Conservation (phyloP, 176 grass and related monocot genomes). For the Oropetium thomaeum region DNA sequence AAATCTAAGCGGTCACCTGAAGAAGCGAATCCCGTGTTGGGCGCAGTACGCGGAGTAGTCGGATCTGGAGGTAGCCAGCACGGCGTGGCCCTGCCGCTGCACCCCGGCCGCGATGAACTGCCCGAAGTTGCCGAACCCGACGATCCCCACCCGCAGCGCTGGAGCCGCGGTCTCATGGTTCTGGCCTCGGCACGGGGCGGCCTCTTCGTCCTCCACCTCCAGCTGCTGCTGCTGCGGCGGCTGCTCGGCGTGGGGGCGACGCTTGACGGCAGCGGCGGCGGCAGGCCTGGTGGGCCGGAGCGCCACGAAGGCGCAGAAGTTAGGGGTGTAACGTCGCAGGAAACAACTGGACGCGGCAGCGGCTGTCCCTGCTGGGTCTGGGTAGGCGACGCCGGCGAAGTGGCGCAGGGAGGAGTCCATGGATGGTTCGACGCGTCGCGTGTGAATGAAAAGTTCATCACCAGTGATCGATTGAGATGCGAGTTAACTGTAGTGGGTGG, state of each 20-base stretch:
- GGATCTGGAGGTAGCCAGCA: slow-evolving; percentile 64
- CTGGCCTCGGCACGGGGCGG: not conserved
- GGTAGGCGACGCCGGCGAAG: not conserved
- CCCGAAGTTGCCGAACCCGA: slow-evolving; percentile 66
- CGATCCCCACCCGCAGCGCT: slow-evolving; percentile 43
- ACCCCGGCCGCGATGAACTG: slow-evolving; percentile 65
- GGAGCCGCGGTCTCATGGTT: not conserved
- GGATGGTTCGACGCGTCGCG: not conserved
- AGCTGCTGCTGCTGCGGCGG: not conserved
- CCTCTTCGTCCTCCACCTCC: slow-evolving; percentile 4
- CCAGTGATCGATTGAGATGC: not conserved
- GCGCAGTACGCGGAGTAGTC: slow-evolving; percentile 56
- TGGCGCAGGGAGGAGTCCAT: not conserved
- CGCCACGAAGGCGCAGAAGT: slow-evolving; percentile 37
- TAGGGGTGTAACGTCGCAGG: not conserved
- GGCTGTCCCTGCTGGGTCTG: not conserved
- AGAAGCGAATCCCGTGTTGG: slow-evolving; percentile 43
- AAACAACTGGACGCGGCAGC: not conserved
- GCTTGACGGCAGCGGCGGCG: not conserved
- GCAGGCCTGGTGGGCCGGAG: slow-evolving; percentile 4
- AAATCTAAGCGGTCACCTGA: slow-evolving; percentile 20
- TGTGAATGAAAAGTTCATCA: not conserved
- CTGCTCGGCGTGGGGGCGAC: not conserved
- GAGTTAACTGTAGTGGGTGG: not conserved
- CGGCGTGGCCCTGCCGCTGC: slow-evolving; percentile 50